These are phyloP conservation scores for Hypoxylon lienhwacheense DNA, from an alignment of 495 filamentous ascomycete species.

Conservation along the genomic window DNA sequence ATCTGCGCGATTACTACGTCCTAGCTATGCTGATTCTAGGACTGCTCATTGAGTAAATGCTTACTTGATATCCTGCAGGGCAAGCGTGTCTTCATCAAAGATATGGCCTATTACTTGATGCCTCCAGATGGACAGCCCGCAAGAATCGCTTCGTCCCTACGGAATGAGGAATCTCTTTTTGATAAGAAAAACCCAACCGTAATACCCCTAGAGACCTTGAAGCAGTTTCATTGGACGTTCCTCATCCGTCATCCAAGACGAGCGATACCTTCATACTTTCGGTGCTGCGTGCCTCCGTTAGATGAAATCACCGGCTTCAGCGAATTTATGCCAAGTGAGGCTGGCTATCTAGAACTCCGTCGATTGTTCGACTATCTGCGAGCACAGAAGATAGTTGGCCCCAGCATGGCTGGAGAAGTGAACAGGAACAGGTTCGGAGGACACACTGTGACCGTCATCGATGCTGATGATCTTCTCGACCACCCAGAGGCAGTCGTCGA, in stretches of 20 bases:
- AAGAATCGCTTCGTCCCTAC: conserved; percentile 73
- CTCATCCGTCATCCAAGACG: conserved; percentile 89
- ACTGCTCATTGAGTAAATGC: conserved; percentile 6
- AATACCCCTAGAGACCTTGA: conserved; percentile 67
- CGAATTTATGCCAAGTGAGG: conserved; percentile 80
- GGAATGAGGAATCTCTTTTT: conserved; percentile 57
- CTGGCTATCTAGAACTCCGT: conserved; percentile 86
- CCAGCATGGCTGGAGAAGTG: conserved; percentile 54
- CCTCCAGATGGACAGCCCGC: conserved; percentile 70
- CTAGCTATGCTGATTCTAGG: conserved; percentile 2
- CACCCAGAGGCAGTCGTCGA: conserved; percentile 70
- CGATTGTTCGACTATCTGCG: conserved; percentile 81
- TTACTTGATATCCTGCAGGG: conserved; percentile 45
- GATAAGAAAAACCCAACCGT: conserved; percentile 74
- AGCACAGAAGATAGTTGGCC: conserved; percentile 62
- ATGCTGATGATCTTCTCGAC: conserved; percentile 92
- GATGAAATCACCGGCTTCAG: conserved; percentile 79
- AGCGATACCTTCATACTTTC: conserved; percentile 89
- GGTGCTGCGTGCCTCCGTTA: conserved; percentile 91
- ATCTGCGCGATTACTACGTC: conserved; percentile 3
- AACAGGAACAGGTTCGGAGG: conserved; percentile 29
- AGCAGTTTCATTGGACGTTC: conserved; percentile 90
- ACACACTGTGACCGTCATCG: conserved; percentile 76
- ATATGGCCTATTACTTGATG: conserved; percentile 87
- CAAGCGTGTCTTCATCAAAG: conserved; percentile 96